These are phyloP conservation scores for Colletotrichum sansevieriae DNA, from an alignment of 2,329 filamentous ascomycete genomes.

Conservation along the genomic window DNA sequence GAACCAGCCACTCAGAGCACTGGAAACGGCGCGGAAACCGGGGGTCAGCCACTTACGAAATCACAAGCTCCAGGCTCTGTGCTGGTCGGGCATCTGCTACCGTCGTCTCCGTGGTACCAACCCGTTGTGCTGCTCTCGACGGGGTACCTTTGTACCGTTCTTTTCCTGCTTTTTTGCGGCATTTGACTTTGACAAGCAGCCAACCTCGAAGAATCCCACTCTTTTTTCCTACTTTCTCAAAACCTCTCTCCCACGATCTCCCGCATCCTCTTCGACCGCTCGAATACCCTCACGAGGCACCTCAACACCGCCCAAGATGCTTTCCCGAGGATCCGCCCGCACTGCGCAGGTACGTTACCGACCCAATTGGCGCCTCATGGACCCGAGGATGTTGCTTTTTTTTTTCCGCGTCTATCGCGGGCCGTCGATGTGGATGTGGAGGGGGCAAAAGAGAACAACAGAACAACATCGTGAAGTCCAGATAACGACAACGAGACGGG, in stretches of 20 bases:
- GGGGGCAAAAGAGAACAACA: slow-evolving; percentile 13
- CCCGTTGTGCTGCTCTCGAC: no score
- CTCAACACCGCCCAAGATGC: slow-evolving; percentile 58
- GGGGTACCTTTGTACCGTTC: no score
- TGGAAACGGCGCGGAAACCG: neutral
- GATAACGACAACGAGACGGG: neutral
- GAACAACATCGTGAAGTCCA: neutral
- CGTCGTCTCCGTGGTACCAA: no score
- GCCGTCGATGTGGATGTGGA: neutral
- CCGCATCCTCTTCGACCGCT: slow-evolving; percentile 16
- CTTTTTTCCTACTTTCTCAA: slow-evolving; percentile 33
- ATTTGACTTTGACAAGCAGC: slow-evolving; percentile 34
- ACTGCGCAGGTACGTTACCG: slow-evolving; percentile 67
- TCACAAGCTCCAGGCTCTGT: no score
- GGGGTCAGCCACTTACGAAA: slow-evolving; percentile 30
- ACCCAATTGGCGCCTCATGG: slow-evolving; percentile 31
- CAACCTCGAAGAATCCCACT: slow-evolving; percentile 33
- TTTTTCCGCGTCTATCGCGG: slow-evolving; percentile 17
- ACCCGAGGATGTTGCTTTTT: slow-evolving; percentile 18
- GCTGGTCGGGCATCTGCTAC: slow-evolving; percentile 1
- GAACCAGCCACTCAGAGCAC: slow-evolving; percentile 24
- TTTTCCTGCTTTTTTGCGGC: slow-evolving; percentile 26
- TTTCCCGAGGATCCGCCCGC: slow-evolving; percentile 69
- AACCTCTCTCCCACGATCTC: slow-evolving; percentile 25
- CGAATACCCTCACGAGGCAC: slow-evolving; percentile 40